Conservation (phyloP, 1,284 basidiomycete genomes). For the Ganoderma leucocontextum region DNA sequence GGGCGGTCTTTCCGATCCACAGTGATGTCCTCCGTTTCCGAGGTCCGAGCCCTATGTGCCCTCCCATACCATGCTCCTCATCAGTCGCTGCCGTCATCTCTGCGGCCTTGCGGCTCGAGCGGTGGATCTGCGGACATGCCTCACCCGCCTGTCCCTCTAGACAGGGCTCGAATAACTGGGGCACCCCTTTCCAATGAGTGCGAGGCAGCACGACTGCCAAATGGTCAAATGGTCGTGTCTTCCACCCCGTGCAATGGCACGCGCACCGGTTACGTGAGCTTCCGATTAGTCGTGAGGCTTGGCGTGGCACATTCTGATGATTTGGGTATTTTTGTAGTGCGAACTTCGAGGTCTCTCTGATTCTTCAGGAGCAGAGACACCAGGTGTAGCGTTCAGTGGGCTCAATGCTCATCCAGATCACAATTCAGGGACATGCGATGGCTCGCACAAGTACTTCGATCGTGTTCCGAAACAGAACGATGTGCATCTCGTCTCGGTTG, state of each 20-base stretch:
- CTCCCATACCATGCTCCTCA: constrained; percentile 3
- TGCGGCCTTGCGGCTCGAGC: background rate
- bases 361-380: constrained; percentile 4
- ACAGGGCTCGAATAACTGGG: constrained; percentile 9
- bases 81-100: constrained; percentile 13
- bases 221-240: background rate
- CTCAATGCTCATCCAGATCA: background rate
- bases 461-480: constrained; percentile 6
- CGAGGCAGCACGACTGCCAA: constrained; percentile 10
- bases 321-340: background rate
- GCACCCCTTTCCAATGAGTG: constrained; percentile 14
- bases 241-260: background rate
- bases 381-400: background rate
- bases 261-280: background rate
- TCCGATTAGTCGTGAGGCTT: background rate
- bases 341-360: background rate
- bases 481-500: constrained; percentile 6
- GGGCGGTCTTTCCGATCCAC: constrained; percentile 5
- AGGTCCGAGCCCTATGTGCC: background rate
- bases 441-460: background rate
- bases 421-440: background rate
- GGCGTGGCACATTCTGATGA: background rate
- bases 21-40: background rate
- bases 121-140: constrained; percentile 14
- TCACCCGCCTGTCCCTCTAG: constrained; percentile 4